Percentiles rank a stretch among this genome's conserved stretches.
Evolutionary conservation across 768 basidiomycete species (phyloP).

Genomic region (Hebeloma cylindrosporum): DNA sequence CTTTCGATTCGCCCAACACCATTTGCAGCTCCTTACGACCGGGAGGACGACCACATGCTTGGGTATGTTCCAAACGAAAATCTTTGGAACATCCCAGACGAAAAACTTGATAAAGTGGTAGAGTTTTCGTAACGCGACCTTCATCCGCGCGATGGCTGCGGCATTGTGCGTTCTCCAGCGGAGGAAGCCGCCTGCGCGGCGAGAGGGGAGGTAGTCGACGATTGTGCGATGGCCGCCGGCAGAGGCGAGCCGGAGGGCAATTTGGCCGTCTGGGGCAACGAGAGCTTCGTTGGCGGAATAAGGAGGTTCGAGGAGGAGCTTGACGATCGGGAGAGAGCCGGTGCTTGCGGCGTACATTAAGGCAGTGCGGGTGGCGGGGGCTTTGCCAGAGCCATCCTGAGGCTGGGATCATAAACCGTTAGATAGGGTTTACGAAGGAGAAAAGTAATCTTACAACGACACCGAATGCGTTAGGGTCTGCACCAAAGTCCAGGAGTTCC

Average conservation of each 20-base stretch:
- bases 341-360: conserved; percentile 10
- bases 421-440: no score
- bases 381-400: no score
- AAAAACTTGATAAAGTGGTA: conserved; percentile 2
- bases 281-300: conserved; percentile 12
- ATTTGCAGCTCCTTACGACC: conserved; percentile 1
- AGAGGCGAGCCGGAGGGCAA: conserved; percentile 10
- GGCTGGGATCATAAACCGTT: no score
- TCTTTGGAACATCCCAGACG: conserved; percentile 9
- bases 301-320: conserved; percentile 8
- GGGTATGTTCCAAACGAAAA: conserved; percentile 11
- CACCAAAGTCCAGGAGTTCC: conserved; percentile 4
- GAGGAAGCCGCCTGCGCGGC: conserved; percentile 7
- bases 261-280: conserved; percentile 14
- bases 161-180: conserved; percentile 4
- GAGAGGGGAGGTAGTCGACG: conserved; percentile 10
- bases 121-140: not conserved
- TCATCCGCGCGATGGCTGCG: not conserved
- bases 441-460: conserved; percentile 4
- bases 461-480: conserved; percentile 8
- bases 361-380: conserved; percentile 8
- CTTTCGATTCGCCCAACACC: conserved; percentile 5
- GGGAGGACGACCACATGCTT: conserved; percentile 10
- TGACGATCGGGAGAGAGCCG: conserved; percentile 11
- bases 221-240: conserved; percentile 5